These are phyloP conservation scores for Sicyos edulis DNA, from an alignment of 306 rosid species.

Conservation along the genomic window DNA sequence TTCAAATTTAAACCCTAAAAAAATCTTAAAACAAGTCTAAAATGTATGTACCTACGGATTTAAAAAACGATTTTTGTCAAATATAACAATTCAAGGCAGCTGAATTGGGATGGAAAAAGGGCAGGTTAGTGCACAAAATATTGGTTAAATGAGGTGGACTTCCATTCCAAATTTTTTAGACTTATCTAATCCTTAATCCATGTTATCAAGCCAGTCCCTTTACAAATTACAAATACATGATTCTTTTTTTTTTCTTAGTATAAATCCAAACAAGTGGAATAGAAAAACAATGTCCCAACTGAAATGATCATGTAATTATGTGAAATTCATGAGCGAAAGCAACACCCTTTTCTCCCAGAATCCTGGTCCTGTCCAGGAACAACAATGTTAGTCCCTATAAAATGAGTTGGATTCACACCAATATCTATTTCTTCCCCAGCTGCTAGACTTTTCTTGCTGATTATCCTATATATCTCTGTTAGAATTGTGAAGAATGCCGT, in stretches of 20 bases:
- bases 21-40: too few species aligned
- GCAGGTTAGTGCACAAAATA: too few species aligned
- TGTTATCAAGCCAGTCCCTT: conserved; percentile 9
- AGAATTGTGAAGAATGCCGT: conserved; percentile 69
- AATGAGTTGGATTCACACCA: conserved; percentile 36
- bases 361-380: conserved; percentile 46
- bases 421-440: conserved; percentile 36
- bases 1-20: too few species aligned
- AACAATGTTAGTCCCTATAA: conserved; percentile 61
- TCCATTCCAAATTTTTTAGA: too few species aligned
- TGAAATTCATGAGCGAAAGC: conserved; percentile 33
- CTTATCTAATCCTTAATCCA: conserved; percentile 18
- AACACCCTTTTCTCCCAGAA: conserved; percentile 46
- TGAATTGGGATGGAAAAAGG: too few species aligned
- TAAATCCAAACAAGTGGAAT: conserved; percentile 2
- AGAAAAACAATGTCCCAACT: conserved; percentile 7
- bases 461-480: conserved; percentile 60
- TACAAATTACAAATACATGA: conserved; percentile 9
- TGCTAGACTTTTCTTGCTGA: conserved; percentile 59
- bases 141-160: too few species aligned
- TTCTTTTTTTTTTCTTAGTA: conserved; percentile 1
- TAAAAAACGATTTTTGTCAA: too few species aligned
- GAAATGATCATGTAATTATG: conserved; percentile 24
- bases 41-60: too few species aligned
- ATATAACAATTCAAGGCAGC: too few species aligned